A percentile compares a stretch with the other conserved stretches of the same genome.
These are phyloP conservation scores for Poterioochromonas sp. DNA, from an alignment of 352 stramenopile genomes.

Conservation along the genomic window DNA sequence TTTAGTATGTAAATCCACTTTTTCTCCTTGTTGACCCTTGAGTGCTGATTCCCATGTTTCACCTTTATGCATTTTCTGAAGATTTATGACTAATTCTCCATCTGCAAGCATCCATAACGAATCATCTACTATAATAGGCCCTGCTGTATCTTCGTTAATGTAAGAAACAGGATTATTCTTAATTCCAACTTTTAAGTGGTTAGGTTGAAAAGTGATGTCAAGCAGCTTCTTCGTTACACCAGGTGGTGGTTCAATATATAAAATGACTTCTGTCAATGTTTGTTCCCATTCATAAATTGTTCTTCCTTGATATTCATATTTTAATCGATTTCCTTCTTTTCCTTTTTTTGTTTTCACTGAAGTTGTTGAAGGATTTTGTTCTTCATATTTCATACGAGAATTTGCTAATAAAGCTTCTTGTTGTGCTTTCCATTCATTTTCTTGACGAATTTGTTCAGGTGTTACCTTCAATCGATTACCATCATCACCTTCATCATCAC, in stretches of 20 bases:
- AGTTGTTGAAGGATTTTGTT: neutral
- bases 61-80: slow-evolving; percentile 27
- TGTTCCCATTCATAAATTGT: slow-evolving; percentile 32
- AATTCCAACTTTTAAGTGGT: neutral
- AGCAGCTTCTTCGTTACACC: neutral
- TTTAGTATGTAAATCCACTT: slow-evolving; percentile 6
- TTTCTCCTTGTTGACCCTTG: neutral
- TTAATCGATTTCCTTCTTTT: slow-evolving; percentile 2
- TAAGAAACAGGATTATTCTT: neutral
- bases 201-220: neutral
- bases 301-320: slow-evolving; percentile 18
- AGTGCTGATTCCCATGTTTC: slow-evolving; percentile 11
- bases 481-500: neutral
- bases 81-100: slow-evolving; percentile 13
- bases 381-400: neutral
- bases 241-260: neutral
- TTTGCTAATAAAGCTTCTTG: neutral
- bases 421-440: too few relatives aligned
- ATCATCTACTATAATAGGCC: neutral
- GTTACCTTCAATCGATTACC: neutral
- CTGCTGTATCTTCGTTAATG: slow-evolving; percentile 23
- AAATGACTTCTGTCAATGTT: slow-evolving; percentile 7
- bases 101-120: slow-evolving; percentile 5
- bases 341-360: neutral
- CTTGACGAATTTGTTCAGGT: neutral